Base-by-base conservation (phyloP, 2,329 filamentous ascomycete genomes). In the Escovopsis sp. region DNA sequence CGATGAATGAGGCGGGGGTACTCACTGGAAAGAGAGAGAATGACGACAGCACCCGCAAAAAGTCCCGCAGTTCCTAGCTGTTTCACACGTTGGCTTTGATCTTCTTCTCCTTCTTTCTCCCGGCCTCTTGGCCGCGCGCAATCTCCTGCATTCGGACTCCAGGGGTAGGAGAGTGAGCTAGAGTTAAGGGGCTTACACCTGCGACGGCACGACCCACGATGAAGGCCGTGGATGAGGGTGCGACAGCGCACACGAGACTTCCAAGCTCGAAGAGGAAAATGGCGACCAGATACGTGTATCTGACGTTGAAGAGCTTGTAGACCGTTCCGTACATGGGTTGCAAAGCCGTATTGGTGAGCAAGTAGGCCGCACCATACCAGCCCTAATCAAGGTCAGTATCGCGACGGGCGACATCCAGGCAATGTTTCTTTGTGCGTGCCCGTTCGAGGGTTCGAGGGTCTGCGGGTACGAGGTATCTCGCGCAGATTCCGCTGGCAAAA, bases 161-260 rank as follows among this genome's bases (percentile, higher is more conserved):
- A 12, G 37, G 11, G 23, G 19, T 5, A 26, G 6, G 9, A 32
- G 12, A 4, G 8, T 15, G 28, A 11, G 8, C 8, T 11, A 11
- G 28, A 32, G 28, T 1, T 2, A 9, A 7, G 15, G 10, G 33
- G 45, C 58, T 43, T 54, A 61, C 55, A 41, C 71, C 71, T 18
- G 69, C 66, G 39, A 75, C 52, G 18, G 70, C 69, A 12, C 71
- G 62, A 2, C 71, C 71, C 4, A 72, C 57, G 41, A 75, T 73
- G 39, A 75, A 67, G 32, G 65, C 62, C 3, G 61, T 62, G 15
- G 67, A 70, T 4, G 52, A 60, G 0, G 67, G 68, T 2, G 69
- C 64, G 2, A 67, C 56, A 34, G 63, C 69, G 33, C 61, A 65
- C 28, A 69, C 45, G 45, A 68, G 49, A 35, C 61, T 65, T n/a